phyloP scores from a whole-genome alignment of 257 asterid species.

The Anisodus acutangulus region DNA sequence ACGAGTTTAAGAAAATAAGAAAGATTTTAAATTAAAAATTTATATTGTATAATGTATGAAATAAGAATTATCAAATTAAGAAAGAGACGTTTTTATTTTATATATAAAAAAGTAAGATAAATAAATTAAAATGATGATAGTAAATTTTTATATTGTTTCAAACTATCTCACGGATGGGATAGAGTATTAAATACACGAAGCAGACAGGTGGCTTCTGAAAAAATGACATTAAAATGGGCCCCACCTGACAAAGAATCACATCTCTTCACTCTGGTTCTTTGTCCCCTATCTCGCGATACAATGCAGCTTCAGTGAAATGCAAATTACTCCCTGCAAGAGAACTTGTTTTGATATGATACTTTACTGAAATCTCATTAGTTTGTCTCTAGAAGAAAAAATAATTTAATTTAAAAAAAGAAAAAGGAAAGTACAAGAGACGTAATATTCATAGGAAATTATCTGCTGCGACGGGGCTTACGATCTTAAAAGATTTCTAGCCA shows the following conservation, averaged over 20 bases:
- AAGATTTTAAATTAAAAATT: no score
- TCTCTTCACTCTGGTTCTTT: neutral
- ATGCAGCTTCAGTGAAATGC: no score
- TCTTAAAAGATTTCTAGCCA: no score
- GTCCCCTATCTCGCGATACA: constrained; percentile 11
- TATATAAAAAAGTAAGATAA: no score
- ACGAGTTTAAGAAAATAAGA: no score
- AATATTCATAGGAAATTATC: neutral
- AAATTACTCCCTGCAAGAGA: neutral
- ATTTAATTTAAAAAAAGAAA: no score
- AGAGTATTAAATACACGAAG: neutral
- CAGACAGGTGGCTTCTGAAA: constrained; percentile 34
- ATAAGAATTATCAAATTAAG: no score
- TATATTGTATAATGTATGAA: no score
- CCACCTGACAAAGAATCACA: constrained; percentile 34
- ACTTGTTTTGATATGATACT: neutral
- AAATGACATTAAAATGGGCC: constrained; percentile 24
- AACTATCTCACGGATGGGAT: no score
- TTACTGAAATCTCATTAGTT: neutral
- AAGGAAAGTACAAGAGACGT: constrained; percentile 16
- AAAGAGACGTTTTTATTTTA: no score
- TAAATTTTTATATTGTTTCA: no score
- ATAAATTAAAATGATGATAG: no score
- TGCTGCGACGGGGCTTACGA: neutral
- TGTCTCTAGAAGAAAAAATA: neutral